Percentiles rank a stretch among this genome's conserved stretches.
Evolutionary conservation across 2,329 filamentous ascomycete species (phyloP).

Genomic region (Exophiala mesophila): DNA sequence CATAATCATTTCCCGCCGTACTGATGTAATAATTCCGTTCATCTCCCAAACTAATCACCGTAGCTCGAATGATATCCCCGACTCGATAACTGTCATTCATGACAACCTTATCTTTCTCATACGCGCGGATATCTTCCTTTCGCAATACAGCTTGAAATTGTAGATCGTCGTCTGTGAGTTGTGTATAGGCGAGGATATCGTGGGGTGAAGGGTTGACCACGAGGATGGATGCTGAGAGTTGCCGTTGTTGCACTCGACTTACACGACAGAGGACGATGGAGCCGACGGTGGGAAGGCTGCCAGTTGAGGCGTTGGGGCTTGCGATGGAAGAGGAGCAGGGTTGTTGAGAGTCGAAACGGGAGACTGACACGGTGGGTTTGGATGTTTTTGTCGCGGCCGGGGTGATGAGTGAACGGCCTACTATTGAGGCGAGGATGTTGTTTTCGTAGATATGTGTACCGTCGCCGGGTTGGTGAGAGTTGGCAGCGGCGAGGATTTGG

Average conservation of each 20-base stretch:
- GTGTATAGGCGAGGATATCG: conserved; percentile 28
- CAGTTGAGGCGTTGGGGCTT: conserved; percentile 45
- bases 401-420: conserved; percentile 62
- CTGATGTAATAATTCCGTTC: conserved; percentile 94
- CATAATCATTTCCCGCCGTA: conserved; percentile 84
- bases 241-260: conserved; percentile 75
- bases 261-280: conserved; percentile 79
- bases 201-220: conserved; percentile 57
- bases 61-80: conserved; percentile 82
- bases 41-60: conserved; percentile 86
- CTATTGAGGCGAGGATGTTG: conserved; percentile 74
- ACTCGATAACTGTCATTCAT: conserved; percentile 88
- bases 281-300: conserved; percentile 62
- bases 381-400: conserved; percentile 34
- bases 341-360: conserved; percentile 34
- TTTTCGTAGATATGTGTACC: conserved; percentile 78
- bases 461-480: conserved; percentile 66
- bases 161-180: conserved; percentile 55
- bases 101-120: conserved; percentile 91
- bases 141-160: conserved; percentile 77
- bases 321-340: conserved; percentile 36
- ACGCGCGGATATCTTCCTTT: conserved; percentile 85
- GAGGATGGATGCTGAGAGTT: conserved; percentile 81
- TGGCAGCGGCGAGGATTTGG: conserved; percentile 65
- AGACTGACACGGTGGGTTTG: conserved; percentile 33